Evolutionary conservation across 768 basidiomycete genomes (phyloP).

Genomic region (Heimioporus sp.): DNA sequence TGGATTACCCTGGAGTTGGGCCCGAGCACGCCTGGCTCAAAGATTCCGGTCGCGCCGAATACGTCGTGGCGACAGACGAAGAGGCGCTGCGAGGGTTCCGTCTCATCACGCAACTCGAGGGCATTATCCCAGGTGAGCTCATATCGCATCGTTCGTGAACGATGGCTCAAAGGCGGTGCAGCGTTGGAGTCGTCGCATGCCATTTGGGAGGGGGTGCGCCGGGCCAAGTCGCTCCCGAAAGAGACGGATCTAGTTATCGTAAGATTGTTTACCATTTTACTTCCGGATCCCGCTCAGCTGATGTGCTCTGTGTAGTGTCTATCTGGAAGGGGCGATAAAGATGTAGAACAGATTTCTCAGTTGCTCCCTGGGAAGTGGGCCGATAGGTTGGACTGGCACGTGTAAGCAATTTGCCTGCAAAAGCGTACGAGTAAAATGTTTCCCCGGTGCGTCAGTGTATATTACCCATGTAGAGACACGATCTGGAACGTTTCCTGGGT

Average conservation of each 20-base stretch:
- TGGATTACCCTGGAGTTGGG: conserved; percentile 97
- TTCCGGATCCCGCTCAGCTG: too few species aligned
- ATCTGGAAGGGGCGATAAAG: conserved; percentile 96
- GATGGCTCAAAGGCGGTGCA: neutral
- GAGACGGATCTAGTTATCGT: conserved; percentile 34
- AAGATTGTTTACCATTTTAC: too few species aligned
- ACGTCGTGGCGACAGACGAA: conserved; percentile 91
- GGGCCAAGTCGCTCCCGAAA: conserved; percentile 82
- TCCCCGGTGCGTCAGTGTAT: too few species aligned
- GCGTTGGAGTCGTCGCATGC: conserved; percentile 89
- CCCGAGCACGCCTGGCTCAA: conserved; percentile 98
- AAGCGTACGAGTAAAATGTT: too few species aligned
- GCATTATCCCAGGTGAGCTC: conserved; percentile 87
- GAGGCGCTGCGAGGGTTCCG: conserved; percentile 92
- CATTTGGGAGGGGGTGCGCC: conserved; percentile 83
- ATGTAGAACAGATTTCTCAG: conserved; percentile 95
- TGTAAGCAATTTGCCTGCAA: conserved; percentile 32
- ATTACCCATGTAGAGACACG: too few species aligned
- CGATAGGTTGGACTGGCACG: conserved; percentile 90
- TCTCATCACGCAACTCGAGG: conserved; percentile 87
- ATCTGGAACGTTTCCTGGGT: too few species aligned
- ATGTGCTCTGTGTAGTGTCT: too few species aligned
- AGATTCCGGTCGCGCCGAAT: conserved; percentile 91
- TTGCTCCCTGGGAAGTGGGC: conserved; percentile 93
- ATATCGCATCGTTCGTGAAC: neutral